Percentiles rank a stretch among this genome's conserved stretches.
phyloP scores from a whole-genome alignment of 768 basidiomycete species.

The Boletellus ananas region DNA sequence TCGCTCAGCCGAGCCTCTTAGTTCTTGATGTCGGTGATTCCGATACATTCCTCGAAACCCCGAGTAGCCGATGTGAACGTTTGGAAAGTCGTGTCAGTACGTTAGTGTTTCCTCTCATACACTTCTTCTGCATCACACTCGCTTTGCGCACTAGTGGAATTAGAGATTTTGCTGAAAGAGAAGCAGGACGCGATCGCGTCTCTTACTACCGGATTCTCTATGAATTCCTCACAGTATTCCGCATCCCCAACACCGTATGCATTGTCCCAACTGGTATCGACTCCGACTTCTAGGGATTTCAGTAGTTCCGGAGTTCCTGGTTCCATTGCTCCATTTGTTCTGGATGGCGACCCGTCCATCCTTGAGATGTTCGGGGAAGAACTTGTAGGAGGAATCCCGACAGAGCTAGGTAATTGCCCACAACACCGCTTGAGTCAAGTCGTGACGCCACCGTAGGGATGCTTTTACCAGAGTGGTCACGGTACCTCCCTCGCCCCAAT shows the following conservation, averaged over 20 bases:
- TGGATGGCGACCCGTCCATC: background rate
- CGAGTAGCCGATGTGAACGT: constrained; percentile 59
- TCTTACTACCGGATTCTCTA: background rate
- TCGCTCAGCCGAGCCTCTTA: constrained; percentile 17
- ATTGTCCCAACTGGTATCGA: background rate
- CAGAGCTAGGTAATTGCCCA: constrained; percentile 4
- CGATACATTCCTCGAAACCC: constrained; percentile 40
- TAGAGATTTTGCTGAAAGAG: constrained; percentile 62
- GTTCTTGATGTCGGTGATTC: constrained; percentile 35
- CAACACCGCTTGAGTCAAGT: background rate
- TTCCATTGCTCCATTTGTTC: background rate
- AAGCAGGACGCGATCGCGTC: constrained; percentile 37
- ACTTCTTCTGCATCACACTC: background rate
- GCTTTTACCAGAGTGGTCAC: constrained; percentile 48
- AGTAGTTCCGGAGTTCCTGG: background rate
- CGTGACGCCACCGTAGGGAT: constrained; percentile 14
- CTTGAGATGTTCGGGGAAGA: background rate
- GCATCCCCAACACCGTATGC: background rate
- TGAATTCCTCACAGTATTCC: background rate
- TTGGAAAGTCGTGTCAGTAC: constrained; percentile 66
- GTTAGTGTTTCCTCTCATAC: constrained; percentile 21
- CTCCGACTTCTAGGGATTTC: background rate
- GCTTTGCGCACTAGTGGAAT: constrained; percentile 48
- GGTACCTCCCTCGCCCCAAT: constrained; percentile 55
- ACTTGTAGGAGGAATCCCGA: background rate